Conservation (phyloP, 2,329 filamentous ascomycete species). For the Neoscytalidium dimidiatum region DNA sequence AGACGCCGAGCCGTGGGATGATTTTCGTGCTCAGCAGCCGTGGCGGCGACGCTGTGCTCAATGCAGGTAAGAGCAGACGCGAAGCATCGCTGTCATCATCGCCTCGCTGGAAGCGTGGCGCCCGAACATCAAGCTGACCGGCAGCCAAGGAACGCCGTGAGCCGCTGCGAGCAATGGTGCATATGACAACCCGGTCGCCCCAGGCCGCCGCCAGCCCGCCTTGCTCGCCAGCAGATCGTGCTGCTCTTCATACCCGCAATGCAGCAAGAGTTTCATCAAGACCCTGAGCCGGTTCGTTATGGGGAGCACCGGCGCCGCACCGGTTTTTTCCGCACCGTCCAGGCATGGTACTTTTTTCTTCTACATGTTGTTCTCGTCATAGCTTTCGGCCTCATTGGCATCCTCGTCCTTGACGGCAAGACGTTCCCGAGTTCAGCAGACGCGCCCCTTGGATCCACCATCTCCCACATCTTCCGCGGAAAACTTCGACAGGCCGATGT, state of each 20-base stretch:
- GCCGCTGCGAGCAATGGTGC: background rate
- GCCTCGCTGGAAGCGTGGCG: background rate
- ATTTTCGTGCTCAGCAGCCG: background rate
- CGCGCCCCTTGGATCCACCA: background rate
- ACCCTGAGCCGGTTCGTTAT: background rate
- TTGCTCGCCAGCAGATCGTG: background rate
- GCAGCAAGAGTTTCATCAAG: background rate
- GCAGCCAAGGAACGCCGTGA: background rate
- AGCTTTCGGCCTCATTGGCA: background rate
- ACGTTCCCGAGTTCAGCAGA: background rate
- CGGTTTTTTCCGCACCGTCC: background rate
- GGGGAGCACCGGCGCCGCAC: background rate
- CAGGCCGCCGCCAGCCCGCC: background rate
- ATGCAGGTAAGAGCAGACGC: slow-evolving; percentile 8
- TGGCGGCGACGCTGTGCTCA: slow-evolving; percentile 9
- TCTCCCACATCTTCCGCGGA: background rate
- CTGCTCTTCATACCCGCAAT: background rate
- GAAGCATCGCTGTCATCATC: background rate
- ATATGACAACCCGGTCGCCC: background rate
- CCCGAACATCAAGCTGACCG: background rate
- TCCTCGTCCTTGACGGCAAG: background rate
- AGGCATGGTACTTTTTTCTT: slow-evolving; percentile 15
- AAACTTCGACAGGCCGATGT: slow-evolving; percentile 11
- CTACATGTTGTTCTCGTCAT: slow-evolving; percentile 2
- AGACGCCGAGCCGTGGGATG: background rate